Evolutionary conservation across 208 protist genomes (phyloP).

Genomic region (Trypanosoma melophagium): DNA sequence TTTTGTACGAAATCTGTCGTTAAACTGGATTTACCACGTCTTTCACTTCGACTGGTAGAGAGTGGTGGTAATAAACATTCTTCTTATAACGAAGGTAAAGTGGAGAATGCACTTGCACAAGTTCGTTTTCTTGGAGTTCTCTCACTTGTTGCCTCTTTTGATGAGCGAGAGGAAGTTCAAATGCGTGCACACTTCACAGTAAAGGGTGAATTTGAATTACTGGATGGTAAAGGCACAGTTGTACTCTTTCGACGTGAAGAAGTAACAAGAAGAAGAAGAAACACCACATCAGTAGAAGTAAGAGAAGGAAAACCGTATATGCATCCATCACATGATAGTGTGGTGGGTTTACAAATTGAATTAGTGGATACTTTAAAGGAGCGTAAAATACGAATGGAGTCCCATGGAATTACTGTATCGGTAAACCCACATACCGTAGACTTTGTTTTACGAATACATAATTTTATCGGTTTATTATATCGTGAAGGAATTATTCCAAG

Average conservation of each 20-base stretch:
- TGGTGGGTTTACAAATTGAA: conserved; percentile 11
- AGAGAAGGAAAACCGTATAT: not conserved
- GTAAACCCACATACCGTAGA: conserved; percentile 25
- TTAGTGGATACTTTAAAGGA: conserved; percentile 8
- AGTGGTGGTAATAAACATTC: not conserved
- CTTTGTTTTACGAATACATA: conserved; percentile 31
- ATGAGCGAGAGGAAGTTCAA: not conserved
- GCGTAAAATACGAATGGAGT: conserved; percentile 12
- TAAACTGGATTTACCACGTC: conserved; percentile 9
- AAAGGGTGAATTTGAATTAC: conserved; percentile 25
- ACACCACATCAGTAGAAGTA: not conserved
- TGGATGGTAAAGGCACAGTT: conserved; percentile 17
- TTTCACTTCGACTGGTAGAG: conserved; percentile 20
- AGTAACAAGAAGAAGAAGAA: not conserved
- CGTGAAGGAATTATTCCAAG: conserved; percentile 1
- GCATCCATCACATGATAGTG: not conserved
- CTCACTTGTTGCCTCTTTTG: conserved; percentile 3
- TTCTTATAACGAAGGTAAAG: not conserved
- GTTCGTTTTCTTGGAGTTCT: conserved; percentile 13
- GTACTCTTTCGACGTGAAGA: conserved; percentile 10
- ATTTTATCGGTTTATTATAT: conserved; percentile 18
- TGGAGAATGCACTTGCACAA: not conserved
- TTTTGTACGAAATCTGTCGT: not conserved
- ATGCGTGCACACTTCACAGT: conserved; percentile 8
- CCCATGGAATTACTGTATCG: conserved; percentile 18